phyloP scores from a whole-genome alignment of 106 monocot genomes.

The Gastrodia elata region DNA sequence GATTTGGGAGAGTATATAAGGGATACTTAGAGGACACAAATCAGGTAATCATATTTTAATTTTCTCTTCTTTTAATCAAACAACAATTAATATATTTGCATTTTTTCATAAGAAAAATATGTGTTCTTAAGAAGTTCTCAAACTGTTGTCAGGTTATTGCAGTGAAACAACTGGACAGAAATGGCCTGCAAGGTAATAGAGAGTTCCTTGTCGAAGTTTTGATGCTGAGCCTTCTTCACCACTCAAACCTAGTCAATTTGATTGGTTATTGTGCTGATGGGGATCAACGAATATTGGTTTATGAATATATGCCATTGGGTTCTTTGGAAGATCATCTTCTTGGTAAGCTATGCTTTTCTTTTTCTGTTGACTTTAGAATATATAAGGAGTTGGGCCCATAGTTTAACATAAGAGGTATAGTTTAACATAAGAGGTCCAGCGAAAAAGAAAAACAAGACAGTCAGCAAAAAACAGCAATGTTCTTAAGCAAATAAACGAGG shows the following conservation, averaged over 20 bases:
- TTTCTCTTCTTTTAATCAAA: not conserved
- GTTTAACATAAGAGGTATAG: too few relatives aligned
- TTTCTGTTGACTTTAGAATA: too few relatives aligned
- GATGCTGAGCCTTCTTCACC: constrained; percentile 8
- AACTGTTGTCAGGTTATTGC: not conserved
- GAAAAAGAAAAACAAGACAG: too few relatives aligned
- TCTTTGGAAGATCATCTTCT: constrained; percentile 7
- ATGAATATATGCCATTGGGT: constrained; percentile 8
- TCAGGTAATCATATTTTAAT: constrained; percentile 14
- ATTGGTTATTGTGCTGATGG: constrained; percentile 8
- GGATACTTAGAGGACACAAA: constrained; percentile 20
- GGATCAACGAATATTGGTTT: constrained; percentile 9
- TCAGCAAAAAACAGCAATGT: too few relatives aligned
- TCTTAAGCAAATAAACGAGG: too few relatives aligned
- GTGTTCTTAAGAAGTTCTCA: not conserved
- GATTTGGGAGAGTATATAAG: constrained; percentile 27
- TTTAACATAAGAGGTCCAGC: too few relatives aligned
- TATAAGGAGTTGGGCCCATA: too few relatives aligned
- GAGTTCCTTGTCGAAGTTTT: constrained; percentile 5
- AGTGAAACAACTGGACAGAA: constrained; percentile 8
- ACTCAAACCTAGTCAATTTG: constrained; percentile 8
- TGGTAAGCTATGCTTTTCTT: not conserved
- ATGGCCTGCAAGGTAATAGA: constrained; percentile 7
- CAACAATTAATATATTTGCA: not conserved
- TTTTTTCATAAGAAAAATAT: not conserved